phyloP scores from a whole-genome alignment of 2,329 filamentous ascomycete genomes.

The Botryotinia globosa region DNA sequence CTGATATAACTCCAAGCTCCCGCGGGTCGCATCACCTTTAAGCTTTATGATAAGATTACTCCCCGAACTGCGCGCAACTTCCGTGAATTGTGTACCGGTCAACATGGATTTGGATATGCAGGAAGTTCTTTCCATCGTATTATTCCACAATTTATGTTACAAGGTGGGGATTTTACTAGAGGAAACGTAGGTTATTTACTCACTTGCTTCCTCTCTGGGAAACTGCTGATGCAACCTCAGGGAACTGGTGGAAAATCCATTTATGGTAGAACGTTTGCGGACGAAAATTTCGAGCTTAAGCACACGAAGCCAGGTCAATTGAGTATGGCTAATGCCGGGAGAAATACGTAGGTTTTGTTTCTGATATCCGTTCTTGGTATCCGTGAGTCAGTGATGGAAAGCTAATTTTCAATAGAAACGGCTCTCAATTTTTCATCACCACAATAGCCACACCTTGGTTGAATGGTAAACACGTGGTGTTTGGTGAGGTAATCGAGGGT shows the following conservation, averaged over 20 bases:
- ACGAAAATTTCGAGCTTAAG: constrained; percentile 82
- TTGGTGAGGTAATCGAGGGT: constrained; percentile 63
- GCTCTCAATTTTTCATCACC: constrained; percentile 97
- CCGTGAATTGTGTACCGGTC: constrained; percentile 80
- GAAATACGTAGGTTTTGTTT: constrained; percentile 74
- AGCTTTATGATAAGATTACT: constrained; percentile 76
- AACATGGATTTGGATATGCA: constrained; percentile 80
- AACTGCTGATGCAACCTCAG: constrained; percentile 61
- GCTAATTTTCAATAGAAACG: constrained; percentile 68
- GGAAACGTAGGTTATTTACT: constrained; percentile 66
- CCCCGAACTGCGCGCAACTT: constrained; percentile 98
- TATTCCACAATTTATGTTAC: constrained; percentile 91
- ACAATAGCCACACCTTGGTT: constrained; percentile 90
- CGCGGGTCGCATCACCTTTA: constrained; percentile 77
- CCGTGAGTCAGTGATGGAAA: neutral
- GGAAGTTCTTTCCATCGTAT: constrained; percentile 87
- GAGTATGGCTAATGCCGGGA: constrained; percentile 93
- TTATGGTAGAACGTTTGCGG: constrained; percentile 89
- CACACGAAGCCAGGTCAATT: constrained; percentile 75
- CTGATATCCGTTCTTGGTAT: constrained; percentile 23
- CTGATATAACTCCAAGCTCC: neutral
- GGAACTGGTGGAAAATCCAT: constrained; percentile 86
- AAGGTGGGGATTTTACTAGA: constrained; percentile 93
- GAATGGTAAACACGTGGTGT: constrained; percentile 93
- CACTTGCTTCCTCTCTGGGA: constrained; percentile 17